Evolutionary conservation across 495 filamentous ascomycete species (phyloP), one percentile per base, ranked within the genome.

Genomic region (Parmelia sp.): DNA sequence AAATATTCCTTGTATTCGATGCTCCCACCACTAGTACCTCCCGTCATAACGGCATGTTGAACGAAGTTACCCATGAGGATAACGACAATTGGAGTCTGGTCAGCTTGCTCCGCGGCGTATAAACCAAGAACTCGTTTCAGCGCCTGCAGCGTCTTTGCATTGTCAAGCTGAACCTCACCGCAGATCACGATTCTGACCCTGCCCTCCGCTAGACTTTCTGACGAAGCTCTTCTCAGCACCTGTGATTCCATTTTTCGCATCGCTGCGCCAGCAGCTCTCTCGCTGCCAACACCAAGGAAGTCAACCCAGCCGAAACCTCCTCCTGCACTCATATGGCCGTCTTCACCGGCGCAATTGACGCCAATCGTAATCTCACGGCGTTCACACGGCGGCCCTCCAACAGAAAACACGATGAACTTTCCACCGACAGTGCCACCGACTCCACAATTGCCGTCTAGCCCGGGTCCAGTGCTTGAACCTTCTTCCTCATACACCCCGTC

Each of bases 1-100:
- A 96, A 97, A 71, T 86, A 86, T 73, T 97, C 95, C 74, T 96
- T 96, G 74, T 96, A 96, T 74, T 92, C 91, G 57, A 96, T 93
- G 68, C 86, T 89, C 0, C 85, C 89, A 17, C 83, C 86, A 65
- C 83, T 85, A 12, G 79, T 82, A 12, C 85, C 83, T 29, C 84
- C 85, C 7, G 88, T 83, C 76, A 92, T 85, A 60, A 88, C 80
- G 11, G 91, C 87, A 70, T 86, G 79, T 45, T 81, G 83, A 53
- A 86, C 85, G 74, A 98, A 97, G 72, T 92, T 94, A 15, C 94
- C 94, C 56, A 90, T 82, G 12, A 97, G 75, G 45, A 96, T 78
- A 62, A 96, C 88, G 4, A 85, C 78, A 73, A 93, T 80, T 12
- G 94, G 94, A 37, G 87, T 84, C 19, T 85, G 80, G 61, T 88